Conservation (phyloP, 2,329 filamentous ascomycete genomes). For the Thermoascus crustaceus region DNA sequence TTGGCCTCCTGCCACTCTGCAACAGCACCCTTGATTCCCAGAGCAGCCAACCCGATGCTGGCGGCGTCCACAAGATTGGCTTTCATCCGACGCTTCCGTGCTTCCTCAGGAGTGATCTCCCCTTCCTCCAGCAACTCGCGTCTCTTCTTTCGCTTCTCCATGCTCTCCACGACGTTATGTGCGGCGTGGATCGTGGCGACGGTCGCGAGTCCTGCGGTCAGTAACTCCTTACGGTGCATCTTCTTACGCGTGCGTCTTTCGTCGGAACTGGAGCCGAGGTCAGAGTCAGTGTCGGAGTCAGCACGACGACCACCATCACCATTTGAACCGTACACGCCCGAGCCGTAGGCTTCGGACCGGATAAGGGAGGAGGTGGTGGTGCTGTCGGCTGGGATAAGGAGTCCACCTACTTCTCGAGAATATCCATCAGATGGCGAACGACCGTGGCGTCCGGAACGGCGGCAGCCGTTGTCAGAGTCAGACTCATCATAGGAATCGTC, state of each 20-base stretch:
- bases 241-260: slow-evolving; percentile 57
- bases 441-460: no score
- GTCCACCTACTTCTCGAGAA: slow-evolving; percentile 39
- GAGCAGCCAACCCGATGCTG: slow-evolving; percentile 58
- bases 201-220: slow-evolving; percentile 58
- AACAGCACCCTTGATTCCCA: slow-evolving; percentile 60
- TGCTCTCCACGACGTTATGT: slow-evolving; percentile 55
- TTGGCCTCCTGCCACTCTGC: slow-evolving; percentile 61
- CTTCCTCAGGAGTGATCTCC: slow-evolving; percentile 55
- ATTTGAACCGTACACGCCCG: slow-evolving; percentile 7
- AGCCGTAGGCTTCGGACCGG: slow-evolving; percentile 15
- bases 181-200: slow-evolving; percentile 63
- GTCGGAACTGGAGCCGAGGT: slow-evolving; percentile 51
- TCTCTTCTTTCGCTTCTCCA: slow-evolving; percentile 56
- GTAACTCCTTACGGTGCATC: slow-evolving; percentile 56
- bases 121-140: slow-evolving; percentile 54
- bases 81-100: slow-evolving; percentile 54
- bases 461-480: slow-evolving; percentile 30
- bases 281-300: slow-evolving; percentile 38
- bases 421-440: slow-evolving; percentile 22
- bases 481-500: slow-evolving; percentile 36
- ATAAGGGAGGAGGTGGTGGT: slow-evolving; percentile 17
- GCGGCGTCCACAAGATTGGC: slow-evolving; percentile 57
- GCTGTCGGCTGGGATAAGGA: slow-evolving; percentile 18
- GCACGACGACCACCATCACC: slow-evolving; percentile 10